A percentile compares a stretch with the other conserved stretches of the same genome.
These are phyloP conservation scores for Phallus indusiatus DNA, from an alignment of 768 basidiomycete genomes.

Conservation along the genomic window DNA sequence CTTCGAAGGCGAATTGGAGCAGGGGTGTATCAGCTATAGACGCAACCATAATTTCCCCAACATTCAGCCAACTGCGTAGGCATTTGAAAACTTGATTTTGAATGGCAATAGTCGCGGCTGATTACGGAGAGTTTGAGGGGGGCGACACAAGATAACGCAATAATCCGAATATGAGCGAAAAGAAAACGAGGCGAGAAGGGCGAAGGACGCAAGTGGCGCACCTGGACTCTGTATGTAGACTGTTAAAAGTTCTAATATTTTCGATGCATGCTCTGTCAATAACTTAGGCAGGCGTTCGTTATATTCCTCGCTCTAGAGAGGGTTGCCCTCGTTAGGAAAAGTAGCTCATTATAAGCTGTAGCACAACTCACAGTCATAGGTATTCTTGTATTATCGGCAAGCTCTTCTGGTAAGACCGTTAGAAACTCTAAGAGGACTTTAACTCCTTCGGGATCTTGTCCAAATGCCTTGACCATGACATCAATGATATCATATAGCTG, in stretches of 20 bases:
- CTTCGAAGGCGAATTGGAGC: constrained; percentile 75
- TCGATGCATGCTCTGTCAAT: constrained; percentile 56
- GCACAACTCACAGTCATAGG: constrained; percentile 68
- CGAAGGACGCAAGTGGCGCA: constrained; percentile 27
- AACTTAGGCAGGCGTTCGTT: constrained; percentile 48
- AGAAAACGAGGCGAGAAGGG: not conserved
- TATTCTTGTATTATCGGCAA: constrained; percentile 74
- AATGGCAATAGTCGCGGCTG: constrained; percentile 74
- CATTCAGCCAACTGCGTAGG: constrained; percentile 77
- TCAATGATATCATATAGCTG: constrained; percentile 76
- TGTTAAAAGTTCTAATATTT: constrained; percentile 67
- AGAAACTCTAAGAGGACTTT: constrained; percentile 82
- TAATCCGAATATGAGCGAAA: constrained; percentile 2
- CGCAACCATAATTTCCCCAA: constrained; percentile 67
- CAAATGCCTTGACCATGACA: constrained; percentile 76
- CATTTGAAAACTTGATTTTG: constrained; percentile 79
- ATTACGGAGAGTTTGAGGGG: not conserved
- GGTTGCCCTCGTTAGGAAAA: not conserved
- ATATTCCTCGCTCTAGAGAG: constrained; percentile 61
- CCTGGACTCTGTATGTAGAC: constrained; percentile 88
- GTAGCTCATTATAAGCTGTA: too few relatives aligned
- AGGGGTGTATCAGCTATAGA: constrained; percentile 68
- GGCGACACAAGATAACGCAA: not conserved
- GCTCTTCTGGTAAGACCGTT: constrained; percentile 85
- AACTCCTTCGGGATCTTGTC: constrained; percentile 75